Percentiles rank a stretch among this genome's conserved stretches.
phyloP scores from a whole-genome alignment of 805 yeast species.

The Ogataea philodendri region DNA sequence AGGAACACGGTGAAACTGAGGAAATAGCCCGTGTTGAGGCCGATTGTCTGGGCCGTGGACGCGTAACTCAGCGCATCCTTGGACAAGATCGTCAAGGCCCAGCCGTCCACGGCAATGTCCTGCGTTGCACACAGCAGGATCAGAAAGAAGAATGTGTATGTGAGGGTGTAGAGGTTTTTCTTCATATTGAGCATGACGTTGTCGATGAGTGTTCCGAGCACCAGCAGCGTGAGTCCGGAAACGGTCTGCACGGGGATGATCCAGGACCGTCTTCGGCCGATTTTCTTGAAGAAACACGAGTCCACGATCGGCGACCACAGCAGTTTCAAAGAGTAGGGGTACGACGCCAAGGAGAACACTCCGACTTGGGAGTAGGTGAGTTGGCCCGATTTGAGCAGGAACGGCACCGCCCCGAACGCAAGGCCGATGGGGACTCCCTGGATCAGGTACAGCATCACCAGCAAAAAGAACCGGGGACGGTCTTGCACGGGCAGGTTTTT shows the following conservation, averaged over 20 bases:
- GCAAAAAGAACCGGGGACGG: slow-evolving; percentile 68
- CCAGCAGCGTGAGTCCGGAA: slow-evolving; percentile 66
- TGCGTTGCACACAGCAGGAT: slow-evolving; percentile 94
- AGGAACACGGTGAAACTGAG: slow-evolving; percentile 86
- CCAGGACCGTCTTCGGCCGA: slow-evolving; percentile 92
- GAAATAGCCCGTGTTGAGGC: slow-evolving; percentile 91
- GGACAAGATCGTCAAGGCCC: slow-evolving; percentile 90
- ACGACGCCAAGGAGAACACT: slow-evolving; percentile 84
- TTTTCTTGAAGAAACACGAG: slow-evolving; percentile 60
- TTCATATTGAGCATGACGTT: slow-evolving; percentile 44
- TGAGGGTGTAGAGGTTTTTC: slow-evolving; percentile 52
- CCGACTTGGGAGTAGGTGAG: slow-evolving; percentile 89
- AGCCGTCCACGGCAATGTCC: slow-evolving; percentile 98
- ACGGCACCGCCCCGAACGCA: slow-evolving; percentile 93
- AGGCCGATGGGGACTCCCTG: slow-evolving; percentile 98
- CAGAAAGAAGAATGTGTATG: slow-evolving; percentile 68
- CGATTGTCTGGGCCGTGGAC: slow-evolving; percentile 95
- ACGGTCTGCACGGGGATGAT: slow-evolving; percentile 86
- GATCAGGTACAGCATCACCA: slow-evolving; percentile 72
- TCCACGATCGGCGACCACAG: slow-evolving; percentile 97
- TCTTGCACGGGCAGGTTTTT: slow-evolving; percentile 42
- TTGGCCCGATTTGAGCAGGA: slow-evolving; percentile 71
- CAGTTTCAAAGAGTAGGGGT: slow-evolving; percentile 89
- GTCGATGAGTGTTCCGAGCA: slow-evolving; percentile 61
- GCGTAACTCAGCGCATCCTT: slow-evolving; percentile 82